Conservation (phyloP, 805 yeast species). For the Sugiyamaella lignohabitans region DNA sequence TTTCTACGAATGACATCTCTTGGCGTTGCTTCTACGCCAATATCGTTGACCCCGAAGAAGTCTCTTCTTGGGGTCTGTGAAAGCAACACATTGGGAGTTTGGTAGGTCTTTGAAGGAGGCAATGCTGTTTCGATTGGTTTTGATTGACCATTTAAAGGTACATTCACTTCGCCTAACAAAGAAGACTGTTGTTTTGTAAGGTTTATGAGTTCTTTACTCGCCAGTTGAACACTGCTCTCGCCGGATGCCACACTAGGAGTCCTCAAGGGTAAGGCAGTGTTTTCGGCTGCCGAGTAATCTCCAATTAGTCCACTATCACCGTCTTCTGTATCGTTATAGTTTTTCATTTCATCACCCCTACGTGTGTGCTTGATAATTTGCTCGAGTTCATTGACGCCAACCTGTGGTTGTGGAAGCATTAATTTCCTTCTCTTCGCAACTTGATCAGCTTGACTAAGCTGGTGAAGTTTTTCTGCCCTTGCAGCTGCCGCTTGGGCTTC, state of each 20-base stretch:
- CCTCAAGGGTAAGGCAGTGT: not conserved
- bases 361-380: slow-evolving; percentile 27
- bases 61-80: slow-evolving; percentile 19
- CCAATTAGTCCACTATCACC: slow-evolving; percentile 16
- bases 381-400: slow-evolving; percentile 28
- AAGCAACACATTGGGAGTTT: slow-evolving; percentile 2
- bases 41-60: slow-evolving; percentile 17
- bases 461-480: slow-evolving; percentile 28
- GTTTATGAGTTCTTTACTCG: slow-evolving; percentile 27
- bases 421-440: slow-evolving; percentile 36
- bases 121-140: not conserved
- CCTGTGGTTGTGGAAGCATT: slow-evolving; percentile 33
- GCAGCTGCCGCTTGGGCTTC: slow-evolving; percentile 25
- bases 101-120: slow-evolving; percentile 3
- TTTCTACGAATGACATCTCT: slow-evolving; percentile 14
- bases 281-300: slow-evolving; percentile 1
- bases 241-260: not conserved
- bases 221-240: not conserved
- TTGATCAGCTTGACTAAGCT: slow-evolving; percentile 25
- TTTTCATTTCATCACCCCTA: slow-evolving; percentile 19
- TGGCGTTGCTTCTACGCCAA: slow-evolving; percentile 18
- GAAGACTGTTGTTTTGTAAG: slow-evolving; percentile 34
- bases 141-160: slow-evolving; percentile 15
- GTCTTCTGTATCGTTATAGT: slow-evolving; percentile 16
- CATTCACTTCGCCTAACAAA: slow-evolving; percentile 28